phyloP scores from a whole-genome alignment of 768 basidiomycete species.

The Leccinum longicurvipes region DNA sequence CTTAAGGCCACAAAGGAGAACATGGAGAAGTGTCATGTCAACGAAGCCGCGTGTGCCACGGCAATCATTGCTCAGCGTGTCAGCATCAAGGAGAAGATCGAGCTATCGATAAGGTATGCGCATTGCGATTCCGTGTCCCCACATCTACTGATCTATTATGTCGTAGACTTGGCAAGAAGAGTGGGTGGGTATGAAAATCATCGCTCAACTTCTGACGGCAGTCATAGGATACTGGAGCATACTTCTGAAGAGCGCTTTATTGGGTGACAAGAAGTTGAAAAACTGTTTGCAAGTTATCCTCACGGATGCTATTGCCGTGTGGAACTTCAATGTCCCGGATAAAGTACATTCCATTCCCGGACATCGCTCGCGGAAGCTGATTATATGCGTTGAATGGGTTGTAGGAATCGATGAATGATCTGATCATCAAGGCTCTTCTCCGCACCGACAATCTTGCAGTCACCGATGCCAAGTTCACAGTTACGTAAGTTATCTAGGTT shows the following conservation, averaged over 20 bases:
- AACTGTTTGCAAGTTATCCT: background rate
- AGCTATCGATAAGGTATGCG: background rate
- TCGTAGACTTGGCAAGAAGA: background rate
- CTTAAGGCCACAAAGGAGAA: background rate
- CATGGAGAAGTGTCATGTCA: background rate
- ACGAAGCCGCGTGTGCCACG: background rate
- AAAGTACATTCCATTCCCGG: background rate
- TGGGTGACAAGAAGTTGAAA: background rate
- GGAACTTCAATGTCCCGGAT: background rate
- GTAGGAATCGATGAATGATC: background rate
- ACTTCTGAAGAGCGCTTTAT: background rate
- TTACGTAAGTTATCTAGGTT: background rate
- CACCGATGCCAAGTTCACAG: background rate
- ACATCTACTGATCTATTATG: background rate
- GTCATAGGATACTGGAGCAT: background rate
- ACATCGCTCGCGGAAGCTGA: background rate
- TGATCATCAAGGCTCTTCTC: background rate
- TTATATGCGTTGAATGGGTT: background rate
- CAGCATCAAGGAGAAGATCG: background rate
- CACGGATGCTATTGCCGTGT: background rate
- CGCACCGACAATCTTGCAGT: background rate
- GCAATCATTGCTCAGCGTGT: background rate
- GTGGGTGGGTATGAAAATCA: background rate
- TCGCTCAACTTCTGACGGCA: background rate
- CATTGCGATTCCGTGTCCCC: background rate